Evolutionary conservation across 2,329 filamentous ascomycete species (phyloP), one percentile per base, ranked within the genome.

Genomic region (Neonectria ditissima): DNA sequence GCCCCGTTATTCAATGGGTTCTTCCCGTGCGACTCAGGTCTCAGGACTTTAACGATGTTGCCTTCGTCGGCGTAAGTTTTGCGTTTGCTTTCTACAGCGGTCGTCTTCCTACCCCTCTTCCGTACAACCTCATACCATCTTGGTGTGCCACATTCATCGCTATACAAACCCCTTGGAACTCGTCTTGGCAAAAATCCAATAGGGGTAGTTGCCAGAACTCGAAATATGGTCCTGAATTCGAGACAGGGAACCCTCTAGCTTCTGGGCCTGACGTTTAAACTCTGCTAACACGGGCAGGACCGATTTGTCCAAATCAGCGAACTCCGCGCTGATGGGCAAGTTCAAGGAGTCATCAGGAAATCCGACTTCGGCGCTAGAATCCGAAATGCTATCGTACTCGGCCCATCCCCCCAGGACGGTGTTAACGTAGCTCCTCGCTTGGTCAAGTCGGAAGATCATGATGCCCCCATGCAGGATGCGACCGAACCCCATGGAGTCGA

Each of bases 241-340:
- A 41, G 37, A 20, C n/a, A 9, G 4, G 37, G 37, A 41, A n/a
- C 3, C 7, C 37, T 11, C 20, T 6, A 7, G 37, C 37, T 41
- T 8, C n/a, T 41, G 37, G 11, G 37, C n/a, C 37, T 10, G 28
- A 6, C n/a, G 13, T 26, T 24, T n/a, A 30, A 53, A 47, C 9
- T 28, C 58, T 59, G 58, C 66, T 70, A 48, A 72, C 22, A 47
- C 24, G 43, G 13, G 14, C 48, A 91, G 89, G 91, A 97, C 69
- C 87, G 91, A 66, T 92, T 89, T 70, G 86, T 99, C 47, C 91
- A 95, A 69, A 88, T 98, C 67, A 91, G 90, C 71, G 91, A 97
- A 76, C 86, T 96, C 2, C 83, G 84, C 5, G 82, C 83, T 47
- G 87, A 92, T 74, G 89, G 90, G 1, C 89, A 91, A 72, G 84